Evolutionary conservation across 805 yeast species (phyloP).

Genomic region (Barnettozyma botsteinii): DNA sequence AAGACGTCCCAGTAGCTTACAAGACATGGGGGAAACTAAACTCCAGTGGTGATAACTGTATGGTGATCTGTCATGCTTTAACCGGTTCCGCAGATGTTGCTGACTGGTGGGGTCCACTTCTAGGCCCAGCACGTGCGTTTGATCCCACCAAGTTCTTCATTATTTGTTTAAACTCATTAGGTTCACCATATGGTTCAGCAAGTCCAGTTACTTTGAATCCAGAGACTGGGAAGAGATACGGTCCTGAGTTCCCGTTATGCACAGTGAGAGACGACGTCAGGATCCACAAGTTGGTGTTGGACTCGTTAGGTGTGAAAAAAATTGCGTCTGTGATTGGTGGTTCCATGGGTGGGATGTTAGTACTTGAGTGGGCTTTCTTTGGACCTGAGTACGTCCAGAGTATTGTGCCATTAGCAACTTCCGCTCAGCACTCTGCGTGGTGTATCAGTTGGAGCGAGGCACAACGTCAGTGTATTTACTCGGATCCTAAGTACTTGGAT

Average conservation of each 20-base stretch:
- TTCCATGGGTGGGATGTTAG: slow-evolving; percentile 98
- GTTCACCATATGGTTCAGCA: slow-evolving; percentile 94
- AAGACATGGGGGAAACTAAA: slow-evolving; percentile 93
- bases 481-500: slow-evolving; percentile 89
- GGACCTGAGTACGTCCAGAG: slow-evolving; percentile 61
- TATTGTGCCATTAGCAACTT: slow-evolving; percentile 83
- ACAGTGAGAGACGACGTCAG: slow-evolving; percentile 91
- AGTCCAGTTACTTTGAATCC: slow-evolving; percentile 83
- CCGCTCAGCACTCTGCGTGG: slow-evolving; percentile 96
- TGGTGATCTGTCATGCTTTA: slow-evolving; percentile 92
- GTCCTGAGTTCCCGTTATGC: slow-evolving; percentile 92
- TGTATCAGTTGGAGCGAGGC: slow-evolving; percentile 99
- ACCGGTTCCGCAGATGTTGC: slow-evolving; percentile 93
- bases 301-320: slow-evolving; percentile 69
- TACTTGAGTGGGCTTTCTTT: slow-evolving; percentile 79
- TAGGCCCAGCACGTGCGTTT: slow-evolving; percentile 82
- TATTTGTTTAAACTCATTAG: slow-evolving; percentile 86
- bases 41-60: slow-evolving; percentile 59
- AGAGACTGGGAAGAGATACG: slow-evolving; percentile 70
- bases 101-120: slow-evolving; percentile 98
- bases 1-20: slow-evolving; percentile 84
- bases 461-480: slow-evolving; percentile 91
- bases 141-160: slow-evolving; percentile 86
- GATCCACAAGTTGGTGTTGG: slow-evolving; percentile 72
- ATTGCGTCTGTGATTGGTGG: slow-evolving; percentile 91